Conservation (phyloP, 768 basidiomycete species). For the Tylopilus balloui region DNA sequence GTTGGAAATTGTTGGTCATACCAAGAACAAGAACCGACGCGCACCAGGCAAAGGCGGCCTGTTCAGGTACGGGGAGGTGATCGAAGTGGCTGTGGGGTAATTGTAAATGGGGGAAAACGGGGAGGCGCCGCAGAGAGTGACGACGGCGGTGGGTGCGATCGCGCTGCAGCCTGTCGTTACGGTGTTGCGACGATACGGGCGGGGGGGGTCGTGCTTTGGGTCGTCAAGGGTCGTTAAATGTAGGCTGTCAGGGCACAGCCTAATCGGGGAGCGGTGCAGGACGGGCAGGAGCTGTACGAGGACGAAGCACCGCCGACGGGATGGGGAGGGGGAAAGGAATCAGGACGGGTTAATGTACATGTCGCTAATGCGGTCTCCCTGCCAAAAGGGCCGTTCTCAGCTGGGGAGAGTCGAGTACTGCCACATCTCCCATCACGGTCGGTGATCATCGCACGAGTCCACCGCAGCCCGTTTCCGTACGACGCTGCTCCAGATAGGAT, state of each 20-base stretch:
- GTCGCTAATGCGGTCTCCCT: constrained; percentile 25
- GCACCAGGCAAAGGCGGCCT: constrained; percentile 28
- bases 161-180: not conserved
- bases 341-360: constrained; percentile 25
- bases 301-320: constrained; percentile 19
- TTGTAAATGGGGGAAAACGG: constrained; percentile 25
- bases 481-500: constrained; percentile 9
- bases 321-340: not conserved
- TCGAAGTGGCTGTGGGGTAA: constrained; percentile 33
- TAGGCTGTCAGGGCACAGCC: constrained; percentile 1
- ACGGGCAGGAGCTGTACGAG: constrained; percentile 2
- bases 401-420: constrained; percentile 21
- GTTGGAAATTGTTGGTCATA: constrained; percentile 36
- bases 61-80: constrained; percentile 30
- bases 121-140: constrained; percentile 14
- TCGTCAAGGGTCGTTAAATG: constrained; percentile 32
- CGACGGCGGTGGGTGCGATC: constrained; percentile 5
- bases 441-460: constrained; percentile 28
- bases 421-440: constrained; percentile 22
- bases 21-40: constrained; percentile 29
- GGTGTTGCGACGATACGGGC: not conserved
- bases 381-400: constrained; percentile 29
- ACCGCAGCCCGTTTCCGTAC: not conserved
- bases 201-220: constrained; percentile 11
- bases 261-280: constrained; percentile 3